Base-by-base conservation (phyloP, 2,329 filamentous ascomycete species). In the Sclerotinia subarctica region DNA sequence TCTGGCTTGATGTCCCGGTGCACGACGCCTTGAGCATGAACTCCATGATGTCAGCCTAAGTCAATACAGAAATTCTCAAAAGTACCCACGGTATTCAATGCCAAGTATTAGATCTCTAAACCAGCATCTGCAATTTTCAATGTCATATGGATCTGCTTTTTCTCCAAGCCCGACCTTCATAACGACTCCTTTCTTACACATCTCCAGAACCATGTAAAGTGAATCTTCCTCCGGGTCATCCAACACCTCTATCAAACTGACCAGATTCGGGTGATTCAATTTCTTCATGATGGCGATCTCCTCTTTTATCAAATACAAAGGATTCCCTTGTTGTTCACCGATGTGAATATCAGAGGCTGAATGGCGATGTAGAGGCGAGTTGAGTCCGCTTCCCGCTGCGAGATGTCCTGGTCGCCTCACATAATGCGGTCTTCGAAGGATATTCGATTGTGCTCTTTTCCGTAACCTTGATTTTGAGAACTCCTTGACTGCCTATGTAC, bases 231-330 rank as follows among this genome's bases (percentile, higher is more conserved):
- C 90, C 0, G 95, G 94, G 76, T 98, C 95, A 77, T 98, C 95
- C 64, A 99, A 82, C 3, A 99, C 95, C 79, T 99, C 95, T 72
- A 96, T 92, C 63, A 99, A 82, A 57, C 91, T 89, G 19, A 98
- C 94, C n/a, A 99, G 82, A 76, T 98, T 99, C 38, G 89, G 90
- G 76, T 99, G 95, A 76, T 97, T 89, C 58, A 98, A 85, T 80
- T 98, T 98, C 83, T 98, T 99, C 94, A 99, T 98, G 77, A 98
- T 96, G 69, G 95, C 95, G 75, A 98, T 95, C 79, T 99, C 95
- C 78, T 97, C 92, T 70, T 93, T 91, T 78, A 99, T 98, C 69
- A 98, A 82, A 75, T 91, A 91, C 17, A 98, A 82, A 0, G 94
- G 87, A 75, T 89, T 87, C 35, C 82, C 82, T 73, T 89, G 90